Evolutionary conservation across 1,139 yeast genomes (phyloP), one percentile per base, ranked within the genome.

Genomic region (Pichia sp.): DNA sequence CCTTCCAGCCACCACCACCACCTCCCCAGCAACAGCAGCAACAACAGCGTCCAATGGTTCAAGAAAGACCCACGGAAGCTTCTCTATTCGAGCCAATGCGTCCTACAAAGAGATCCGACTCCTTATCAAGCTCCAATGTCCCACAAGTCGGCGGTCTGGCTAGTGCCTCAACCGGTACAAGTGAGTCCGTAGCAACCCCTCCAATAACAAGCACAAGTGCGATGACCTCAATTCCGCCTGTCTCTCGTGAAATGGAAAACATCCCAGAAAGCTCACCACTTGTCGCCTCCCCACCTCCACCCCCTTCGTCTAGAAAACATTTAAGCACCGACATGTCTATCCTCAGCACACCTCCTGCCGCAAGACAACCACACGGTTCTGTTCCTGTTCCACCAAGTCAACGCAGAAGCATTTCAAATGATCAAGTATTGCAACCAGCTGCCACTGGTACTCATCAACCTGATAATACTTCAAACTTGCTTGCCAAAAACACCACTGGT

Each of bases 221-320:
- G 26, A 32, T 41, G 32, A 49, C 53, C 10, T 46, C 55, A 32
- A 44, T 49, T 44, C 55, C 52, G n/a, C 53, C 51, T 47, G 26
- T 30, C 41, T 23, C 53, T n/a, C 50, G 43, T 46, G 59, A 45
- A 23, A 53, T 50, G 53, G 53, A 49, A 8, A 44, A 61, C 29
- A 51, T 56, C 26, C 55, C 61, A 5, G 54, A 54, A 52, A 45
- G 58, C 5, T 15, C 50, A 15, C 54, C 57, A 10, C 45, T 62
- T n/a, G 15, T 49, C 30, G 10, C 53, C 26, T 23, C 45, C 23
- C 74, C 77, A 38, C 86, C 86, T 1, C 81, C 84, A 8, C 88
- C 88, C n/a, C 92, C 92, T 19, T 85, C 87, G n/a, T 76, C 90
- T 0, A 79, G 90, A 71, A 84, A 82, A 67, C 69, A 67, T 50